Evolutionary conservation across 345 rosid genomes (phyloP), one percentile per base, ranked within the genome.

Genomic region (Diplotaxis tenuifolia): DNA sequence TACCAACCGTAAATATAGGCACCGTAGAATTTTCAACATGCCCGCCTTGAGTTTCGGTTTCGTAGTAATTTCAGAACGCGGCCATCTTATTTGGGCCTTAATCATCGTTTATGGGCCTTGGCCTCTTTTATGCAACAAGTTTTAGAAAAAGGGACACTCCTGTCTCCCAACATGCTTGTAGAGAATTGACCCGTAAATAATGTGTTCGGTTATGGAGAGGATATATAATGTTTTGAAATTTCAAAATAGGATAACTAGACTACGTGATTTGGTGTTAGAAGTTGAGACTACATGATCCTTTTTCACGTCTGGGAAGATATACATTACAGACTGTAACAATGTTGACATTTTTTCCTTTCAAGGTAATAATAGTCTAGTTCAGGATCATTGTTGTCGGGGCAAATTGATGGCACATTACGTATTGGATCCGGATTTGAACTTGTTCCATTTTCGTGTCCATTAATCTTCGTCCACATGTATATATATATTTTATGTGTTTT

Each of bases 41-140:
- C 25, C 40, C 19, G 75, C 62, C n/a, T 52, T 72, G 42, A 34
- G 14, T 62, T 71, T 62, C 36, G 52, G 59, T n/a, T 59, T 69
- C 56, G n/a, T n/a, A n/a, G n/a, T n/a, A n/a, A n/a, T n/a, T n/a
- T n/a, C 21, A 14, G 5, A 12, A 14, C 14, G 49, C n/a, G 52
- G 52, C 52, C 20, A 6, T 45, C 2, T n/a, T n/a, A n/a, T 45
- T 49, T 2, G 29, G 29, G 59, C 59, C 59, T 42, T 42, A 42
- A 18, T 42, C n/a, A 22, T 10, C 59, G 28, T 54, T 54, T 11
- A 53, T 54, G 4, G 28, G 61, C 61, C 32, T 56, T 25, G 1
- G 16, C 12, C 11, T 36, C 34, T 55, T 16, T 55, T 3, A 23
- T 3, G 1, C 18, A 21, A 10, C n/a, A n/a, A n/a, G n/a, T n/a